These are phyloP conservation scores for Somion occarium DNA, from an alignment of 1,284 basidiomycete species.

Conservation along the genomic window DNA sequence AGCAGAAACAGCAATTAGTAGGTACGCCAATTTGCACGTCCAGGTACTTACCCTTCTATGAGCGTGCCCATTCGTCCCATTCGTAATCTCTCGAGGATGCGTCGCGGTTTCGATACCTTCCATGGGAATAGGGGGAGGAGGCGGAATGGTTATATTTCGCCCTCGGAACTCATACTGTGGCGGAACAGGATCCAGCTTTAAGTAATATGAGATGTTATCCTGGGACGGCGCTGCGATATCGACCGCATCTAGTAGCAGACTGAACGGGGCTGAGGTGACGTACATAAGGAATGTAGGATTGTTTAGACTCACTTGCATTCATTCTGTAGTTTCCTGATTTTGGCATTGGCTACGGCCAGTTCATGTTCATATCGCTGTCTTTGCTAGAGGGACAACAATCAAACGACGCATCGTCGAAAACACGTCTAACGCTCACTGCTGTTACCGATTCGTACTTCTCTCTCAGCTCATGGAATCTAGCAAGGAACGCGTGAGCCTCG, in stretches of 20 bases:
- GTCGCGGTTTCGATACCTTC: no score
- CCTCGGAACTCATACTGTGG: not conserved
- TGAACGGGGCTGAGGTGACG: conserved; percentile 5
- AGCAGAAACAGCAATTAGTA: no score
- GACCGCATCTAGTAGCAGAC: conserved; percentile 28
- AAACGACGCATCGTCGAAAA: conserved; percentile 1
- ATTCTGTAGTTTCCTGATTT: conserved; percentile 48
- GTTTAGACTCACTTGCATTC: conserved; percentile 49
- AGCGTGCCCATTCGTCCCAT: not conserved
- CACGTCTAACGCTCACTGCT: conserved; percentile 31
- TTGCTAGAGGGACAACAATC: conserved; percentile 23
- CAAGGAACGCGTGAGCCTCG: not conserved
- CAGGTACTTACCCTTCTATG: not conserved
- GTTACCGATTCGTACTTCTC: conserved; percentile 51
- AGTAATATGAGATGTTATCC: conserved; percentile 25
- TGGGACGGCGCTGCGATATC: conserved; percentile 29
- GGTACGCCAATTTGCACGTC: no score
- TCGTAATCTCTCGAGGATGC: not conserved
- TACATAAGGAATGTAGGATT: not conserved
- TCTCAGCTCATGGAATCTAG: conserved; percentile 47
- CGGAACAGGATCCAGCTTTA: conserved; percentile 26
- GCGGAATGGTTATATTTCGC: not conserved
- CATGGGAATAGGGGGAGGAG: not conserved
- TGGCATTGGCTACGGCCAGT: conserved; percentile 41
- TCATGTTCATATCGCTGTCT: conserved; percentile 39